phyloP scores from a whole-genome alignment of 2,329 filamentous ascomycete genomes.

The Alternaria postmessia region DNA sequence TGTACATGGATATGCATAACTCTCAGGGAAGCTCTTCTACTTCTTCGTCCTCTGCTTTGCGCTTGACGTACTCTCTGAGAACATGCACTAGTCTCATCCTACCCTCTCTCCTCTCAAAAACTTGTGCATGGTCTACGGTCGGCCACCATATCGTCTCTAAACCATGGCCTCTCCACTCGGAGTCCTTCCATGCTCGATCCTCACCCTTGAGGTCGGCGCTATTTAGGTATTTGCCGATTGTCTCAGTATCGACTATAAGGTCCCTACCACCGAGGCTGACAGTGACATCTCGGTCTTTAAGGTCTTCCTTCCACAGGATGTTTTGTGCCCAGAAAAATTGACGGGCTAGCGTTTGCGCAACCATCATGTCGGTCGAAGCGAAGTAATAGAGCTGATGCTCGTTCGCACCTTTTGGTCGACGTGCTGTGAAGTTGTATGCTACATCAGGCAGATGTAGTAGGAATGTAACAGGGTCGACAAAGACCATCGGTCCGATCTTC shows the following conservation, averaged over 20 bases:
- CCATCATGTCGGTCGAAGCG: conserved; percentile 71
- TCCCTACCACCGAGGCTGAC: conserved; percentile 68
- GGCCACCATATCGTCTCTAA: conserved; percentile 69
- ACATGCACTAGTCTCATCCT: conserved; percentile 35
- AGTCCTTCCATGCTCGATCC: conserved; percentile 41
- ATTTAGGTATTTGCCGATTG: conserved; percentile 66
- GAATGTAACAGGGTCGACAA: conserved; percentile 71
- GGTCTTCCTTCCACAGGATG: conserved; percentile 73
- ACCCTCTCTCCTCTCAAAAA: conserved; percentile 41
- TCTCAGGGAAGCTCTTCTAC: conserved; percentile 6
- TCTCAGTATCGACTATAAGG: conserved; percentile 69
- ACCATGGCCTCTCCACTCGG: conserved; percentile 51
- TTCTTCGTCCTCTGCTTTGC: conserved; percentile 12
- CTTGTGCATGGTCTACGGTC: conserved; percentile 70
- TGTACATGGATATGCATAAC: neutral
- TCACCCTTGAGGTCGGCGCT: conserved; percentile 45
- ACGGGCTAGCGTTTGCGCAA: conserved; percentile 69
- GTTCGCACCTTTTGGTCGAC: conserved; percentile 60
- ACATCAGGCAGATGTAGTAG: conserved; percentile 74
- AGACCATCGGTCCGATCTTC: conserved; percentile 59
- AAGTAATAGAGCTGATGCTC: conserved; percentile 77
- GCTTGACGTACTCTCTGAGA: conserved; percentile 36
- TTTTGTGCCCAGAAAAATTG: conserved; percentile 78
- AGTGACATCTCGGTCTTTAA: conserved; percentile 60
- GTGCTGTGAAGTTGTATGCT: conserved; percentile 70